Conservation (phyloP, 257 asterid species). For the Solanum acaule region DNA sequence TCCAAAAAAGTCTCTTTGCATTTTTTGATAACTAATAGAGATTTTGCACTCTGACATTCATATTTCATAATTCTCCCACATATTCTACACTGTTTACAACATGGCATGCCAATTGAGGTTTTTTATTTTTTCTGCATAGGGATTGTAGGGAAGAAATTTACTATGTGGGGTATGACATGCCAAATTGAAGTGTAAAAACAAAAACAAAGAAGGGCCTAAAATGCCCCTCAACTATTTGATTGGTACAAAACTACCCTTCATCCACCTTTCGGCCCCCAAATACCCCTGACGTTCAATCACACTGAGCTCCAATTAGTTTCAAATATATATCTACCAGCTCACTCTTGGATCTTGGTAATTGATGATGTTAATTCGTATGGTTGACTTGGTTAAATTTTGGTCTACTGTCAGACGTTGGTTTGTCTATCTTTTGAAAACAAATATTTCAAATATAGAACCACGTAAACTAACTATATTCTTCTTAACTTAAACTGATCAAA, state of each 20-base stretch:
- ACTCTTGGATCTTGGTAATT: neutral
- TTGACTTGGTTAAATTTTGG: neutral
- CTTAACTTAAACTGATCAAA: neutral
- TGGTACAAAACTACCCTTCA: neutral
- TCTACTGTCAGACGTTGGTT: neutral
- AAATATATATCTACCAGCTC: neutral
- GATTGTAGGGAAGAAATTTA: neutral
- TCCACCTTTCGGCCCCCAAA: neutral
- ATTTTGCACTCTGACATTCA: neutral
- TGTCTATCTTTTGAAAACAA: neutral
- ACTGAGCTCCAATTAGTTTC: neutral
- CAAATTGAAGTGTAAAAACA: neutral
- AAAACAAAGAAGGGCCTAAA: neutral
- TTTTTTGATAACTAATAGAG: neutral
- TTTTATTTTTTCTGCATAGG: neutral
- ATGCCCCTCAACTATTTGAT: neutral
- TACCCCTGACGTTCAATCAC: neutral
- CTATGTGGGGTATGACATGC: neutral
- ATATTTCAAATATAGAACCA: neutral
- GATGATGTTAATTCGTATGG: neutral
- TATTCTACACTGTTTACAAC: neutral
- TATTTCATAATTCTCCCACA: neutral
- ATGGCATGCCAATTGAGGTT: neutral
- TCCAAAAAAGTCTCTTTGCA: slow-evolving; percentile 7
- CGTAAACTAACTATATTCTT: neutral